Base-by-base conservation (phyloP, 345 rosid genomes). In the Erysimum cheiranthoides region DNA sequence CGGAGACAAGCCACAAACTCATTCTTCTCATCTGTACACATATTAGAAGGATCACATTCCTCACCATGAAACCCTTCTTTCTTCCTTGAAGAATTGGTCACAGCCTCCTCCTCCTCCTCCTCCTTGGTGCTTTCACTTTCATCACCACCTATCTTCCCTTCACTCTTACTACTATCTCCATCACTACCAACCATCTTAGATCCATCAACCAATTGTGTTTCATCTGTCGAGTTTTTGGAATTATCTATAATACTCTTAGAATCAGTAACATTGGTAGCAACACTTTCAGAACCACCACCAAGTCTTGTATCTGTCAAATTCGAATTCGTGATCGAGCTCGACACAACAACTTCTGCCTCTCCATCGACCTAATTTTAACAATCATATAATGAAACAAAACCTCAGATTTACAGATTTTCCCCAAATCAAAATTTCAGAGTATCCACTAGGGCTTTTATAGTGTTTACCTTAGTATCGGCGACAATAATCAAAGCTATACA, bases 1-100 rank as follows among this genome's bases (percentile, higher is more conserved):
- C 89, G 87, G 7, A 92, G 78, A 84, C 97, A 90, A 40, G 96
- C 97, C 21, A 86, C 89, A 68, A 92, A 79, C 47, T 88, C 79
- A 46, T 84, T 68, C 6, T 82, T 78, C 38, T 79, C 73, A 76
- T 86, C 87, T 1, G 32, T 70, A 80, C 97, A 92, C 85, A 75
- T 86, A 52, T 85, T 76, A 59, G 91, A 87, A 7, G 87, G 83
- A 80, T 84, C 90, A 79, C 97, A 92, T 61, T 84, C 84, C 83
- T 89, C 93, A 57, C 61, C 75, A 38, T n/a, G 82, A 68, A 82
- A 61, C 14, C 73, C 76, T 61, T 85, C 79, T 59, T 80, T 86
- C 82, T 68, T 59, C 30, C 11, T 42, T 31, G 62, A 53, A 35
- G 75, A 62, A 2, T 2, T 62, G 12, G 3, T 21, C 18, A 75